Conservation (phyloP, 257 asterid species). For the Paraleonurus japonicus region DNA sequence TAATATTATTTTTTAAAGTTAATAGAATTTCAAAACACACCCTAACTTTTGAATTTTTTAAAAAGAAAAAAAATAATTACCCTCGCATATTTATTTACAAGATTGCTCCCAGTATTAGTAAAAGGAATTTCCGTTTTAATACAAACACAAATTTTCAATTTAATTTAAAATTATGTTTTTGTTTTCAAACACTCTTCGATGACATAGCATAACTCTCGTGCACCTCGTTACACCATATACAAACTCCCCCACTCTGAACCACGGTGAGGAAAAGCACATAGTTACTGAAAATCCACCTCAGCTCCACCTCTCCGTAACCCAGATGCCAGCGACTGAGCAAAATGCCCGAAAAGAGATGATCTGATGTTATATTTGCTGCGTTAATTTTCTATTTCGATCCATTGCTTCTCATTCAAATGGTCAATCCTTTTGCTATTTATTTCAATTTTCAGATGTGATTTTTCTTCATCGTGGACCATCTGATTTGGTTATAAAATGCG, state of each 20-base stretch:
- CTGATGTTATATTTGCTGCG: background rate
- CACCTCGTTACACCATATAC: constrained; percentile 10
- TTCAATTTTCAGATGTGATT: constrained; percentile 11
- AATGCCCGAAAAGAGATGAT: background rate
- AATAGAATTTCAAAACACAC: no score
- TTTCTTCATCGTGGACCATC: constrained; percentile 7
- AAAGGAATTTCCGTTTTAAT: no score
- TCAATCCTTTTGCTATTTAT: constrained; percentile 1
- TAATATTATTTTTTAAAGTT: no score
- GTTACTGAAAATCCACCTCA: constrained; percentile 40
- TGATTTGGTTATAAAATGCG: constrained; percentile 29
- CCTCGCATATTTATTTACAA: no score
- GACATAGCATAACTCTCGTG: background rate
- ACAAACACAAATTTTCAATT: no score
- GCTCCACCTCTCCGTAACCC: constrained; percentile 31
- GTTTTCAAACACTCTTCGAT: no score
- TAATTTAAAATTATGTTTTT: no score
- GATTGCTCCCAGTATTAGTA: no score
- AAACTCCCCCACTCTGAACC: constrained; percentile 16
- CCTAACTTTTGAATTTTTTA: no score
- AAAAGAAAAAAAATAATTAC: no score
- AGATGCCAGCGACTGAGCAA: constrained; percentile 25
- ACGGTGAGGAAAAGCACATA: constrained; percentile 33
- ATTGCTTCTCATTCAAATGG: constrained; percentile 12
- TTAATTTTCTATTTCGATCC: constrained; percentile 18